Conservation (phyloP, 1,284 basidiomycete species). For the Fomitopsis schrenkii region DNA sequence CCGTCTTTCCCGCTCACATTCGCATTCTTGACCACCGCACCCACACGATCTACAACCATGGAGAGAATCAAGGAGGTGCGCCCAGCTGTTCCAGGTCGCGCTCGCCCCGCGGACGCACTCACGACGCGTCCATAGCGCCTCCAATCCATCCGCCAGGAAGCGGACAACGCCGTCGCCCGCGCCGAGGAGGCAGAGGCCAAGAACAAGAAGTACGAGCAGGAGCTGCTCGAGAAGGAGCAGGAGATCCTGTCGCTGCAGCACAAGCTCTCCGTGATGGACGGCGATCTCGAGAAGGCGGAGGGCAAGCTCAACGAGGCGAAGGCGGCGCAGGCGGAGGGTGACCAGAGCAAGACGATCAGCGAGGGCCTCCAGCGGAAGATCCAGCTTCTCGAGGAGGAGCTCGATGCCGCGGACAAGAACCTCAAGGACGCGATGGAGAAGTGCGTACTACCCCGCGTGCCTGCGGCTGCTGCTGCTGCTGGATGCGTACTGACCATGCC, state of each 20-base stretch:
- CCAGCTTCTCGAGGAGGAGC: slow-evolving; percentile 90
- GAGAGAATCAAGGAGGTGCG: slow-evolving; percentile 75
- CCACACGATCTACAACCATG: slow-evolving; percentile 38
- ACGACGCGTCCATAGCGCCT: slow-evolving; percentile 52
- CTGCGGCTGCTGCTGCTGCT: too few relatives aligned
- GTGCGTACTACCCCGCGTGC: slow-evolving; percentile 40
- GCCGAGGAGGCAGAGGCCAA: slow-evolving; percentile 85
- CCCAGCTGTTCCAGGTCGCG: neutral
- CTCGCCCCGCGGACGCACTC: neutral
- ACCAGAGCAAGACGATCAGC: slow-evolving; percentile 69
- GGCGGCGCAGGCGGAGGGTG: slow-evolving; percentile 65
- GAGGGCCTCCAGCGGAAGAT: slow-evolving; percentile 86
- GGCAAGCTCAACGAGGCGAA: slow-evolving; percentile 72
- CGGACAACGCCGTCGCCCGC: slow-evolving; percentile 75
- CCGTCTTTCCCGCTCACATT: slow-evolving; percentile 4
- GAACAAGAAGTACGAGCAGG: slow-evolving; percentile 82
- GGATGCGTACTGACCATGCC: slow-evolving; percentile 5
- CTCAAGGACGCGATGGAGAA: slow-evolving; percentile 96
- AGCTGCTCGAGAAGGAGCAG: slow-evolving; percentile 83
- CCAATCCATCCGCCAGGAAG: slow-evolving; percentile 75
- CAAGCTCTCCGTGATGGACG: slow-evolving; percentile 69
- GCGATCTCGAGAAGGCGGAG: slow-evolving; percentile 78
- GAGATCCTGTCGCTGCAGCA: slow-evolving; percentile 83
- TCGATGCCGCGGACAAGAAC: slow-evolving; percentile 96
- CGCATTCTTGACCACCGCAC: slow-evolving; percentile 1